phyloP scores from a whole-genome alignment of 441 rosid species.

The Daphne laureola region DNA sequence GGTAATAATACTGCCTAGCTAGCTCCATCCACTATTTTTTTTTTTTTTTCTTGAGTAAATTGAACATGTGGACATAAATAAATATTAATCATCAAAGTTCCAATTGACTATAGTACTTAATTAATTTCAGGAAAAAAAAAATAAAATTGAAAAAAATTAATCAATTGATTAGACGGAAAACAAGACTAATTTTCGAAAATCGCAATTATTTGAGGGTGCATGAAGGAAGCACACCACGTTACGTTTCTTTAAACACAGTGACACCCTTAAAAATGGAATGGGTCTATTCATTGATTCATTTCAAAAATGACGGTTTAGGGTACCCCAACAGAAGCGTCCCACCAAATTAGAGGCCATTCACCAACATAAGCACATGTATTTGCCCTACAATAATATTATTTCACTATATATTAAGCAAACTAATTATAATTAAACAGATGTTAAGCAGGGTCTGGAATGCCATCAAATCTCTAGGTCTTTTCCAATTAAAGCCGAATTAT shows the following conservation, averaged over 20 bases:
- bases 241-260: slow-evolving; percentile 7
- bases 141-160: no score
- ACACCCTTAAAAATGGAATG: slow-evolving; percentile 10
- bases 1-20: no score
- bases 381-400: slow-evolving; percentile 9
- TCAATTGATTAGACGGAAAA: no score
- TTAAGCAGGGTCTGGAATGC: slow-evolving; percentile 5
- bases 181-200: no score
- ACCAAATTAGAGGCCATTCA: slow-evolving; percentile 9
- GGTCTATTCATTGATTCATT: slow-evolving; percentile 29
- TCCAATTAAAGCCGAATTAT: no score
- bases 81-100: no score
- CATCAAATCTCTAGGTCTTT: not conserved
- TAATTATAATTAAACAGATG: slow-evolving; percentile 7
- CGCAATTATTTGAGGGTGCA: slow-evolving; percentile 10
- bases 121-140: no score
- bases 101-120: no score
- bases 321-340: slow-evolving; percentile 14
- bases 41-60: no score
- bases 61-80: no score
- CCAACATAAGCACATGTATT: slow-evolving; percentile 45
- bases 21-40: no score
- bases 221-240: slow-evolving; percentile 29
- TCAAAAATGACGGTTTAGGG: slow-evolving; percentile 15
- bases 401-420: slow-evolving; percentile 9